Percentiles rank a stretch among this genome's conserved stretches.
Conservation (phyloP, 2,329 filamentous ascomycete genomes). For the Penicillium freii region DNA sequence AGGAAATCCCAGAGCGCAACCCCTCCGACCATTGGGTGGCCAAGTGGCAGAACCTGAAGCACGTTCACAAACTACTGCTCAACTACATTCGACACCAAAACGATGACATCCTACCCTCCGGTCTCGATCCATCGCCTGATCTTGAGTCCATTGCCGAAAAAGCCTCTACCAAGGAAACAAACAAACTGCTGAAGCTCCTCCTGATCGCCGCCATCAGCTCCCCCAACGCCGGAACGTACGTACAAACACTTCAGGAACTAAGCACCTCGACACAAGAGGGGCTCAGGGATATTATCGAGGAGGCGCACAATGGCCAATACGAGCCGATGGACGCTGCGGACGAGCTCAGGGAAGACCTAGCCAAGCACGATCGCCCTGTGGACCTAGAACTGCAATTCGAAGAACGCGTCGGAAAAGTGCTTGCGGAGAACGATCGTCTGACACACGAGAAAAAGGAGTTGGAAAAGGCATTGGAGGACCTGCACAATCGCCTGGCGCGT, state of each 20-base stretch:
- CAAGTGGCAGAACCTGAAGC: slow-evolving; percentile 51
- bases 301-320: slow-evolving; percentile 44
- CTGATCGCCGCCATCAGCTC: slow-evolving; percentile 63
- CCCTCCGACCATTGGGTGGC: slow-evolving; percentile 48
- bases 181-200: slow-evolving; percentile 62
- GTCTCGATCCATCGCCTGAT: slow-evolving; percentile 45
- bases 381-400: slow-evolving; percentile 50
- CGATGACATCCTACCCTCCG: slow-evolving; percentile 43
- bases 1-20: slow-evolving; percentile 47
- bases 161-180: slow-evolving; percentile 43
- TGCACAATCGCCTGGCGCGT: slow-evolving; percentile 61
- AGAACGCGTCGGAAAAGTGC: slow-evolving; percentile 48
- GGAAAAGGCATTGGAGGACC: slow-evolving; percentile 48
- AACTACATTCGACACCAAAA: slow-evolving; percentile 48
- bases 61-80: slow-evolving; percentile 47
- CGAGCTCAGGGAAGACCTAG: slow-evolving; percentile 36
- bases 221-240: slow-evolving; percentile 55
- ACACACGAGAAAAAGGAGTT: slow-evolving; percentile 52
- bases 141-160: slow-evolving; percentile 49
- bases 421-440: slow-evolving; percentile 59
- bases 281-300: slow-evolving; percentile 49
- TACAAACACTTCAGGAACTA: slow-evolving; percentile 48
- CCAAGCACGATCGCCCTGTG: slow-evolving; percentile 37
- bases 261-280: slow-evolving; percentile 46
- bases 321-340: slow-evolving; percentile 38